Percentiles rank a stretch among this genome's conserved stretches.
Evolutionary conservation across 1,284 basidiomycete species (phyloP).

Genomic region (Chalciporus sp.): DNA sequence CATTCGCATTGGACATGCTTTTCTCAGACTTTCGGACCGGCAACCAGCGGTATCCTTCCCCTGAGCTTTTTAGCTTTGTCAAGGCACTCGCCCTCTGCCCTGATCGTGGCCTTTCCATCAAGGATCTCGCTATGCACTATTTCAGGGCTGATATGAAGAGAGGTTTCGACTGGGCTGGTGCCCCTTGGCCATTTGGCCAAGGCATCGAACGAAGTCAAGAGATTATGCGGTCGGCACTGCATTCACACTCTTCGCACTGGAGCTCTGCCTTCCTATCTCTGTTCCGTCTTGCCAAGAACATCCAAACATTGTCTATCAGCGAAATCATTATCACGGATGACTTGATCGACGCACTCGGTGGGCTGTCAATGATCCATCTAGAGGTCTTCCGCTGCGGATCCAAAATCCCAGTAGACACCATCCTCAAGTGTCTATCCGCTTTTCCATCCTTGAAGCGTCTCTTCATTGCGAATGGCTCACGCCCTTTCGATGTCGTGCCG

Average conservation of each 20-base stretch:
- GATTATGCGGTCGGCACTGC: too few species aligned
- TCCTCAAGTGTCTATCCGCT: background rate
- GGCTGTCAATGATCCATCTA: background rate
- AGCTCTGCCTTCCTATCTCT: background rate
- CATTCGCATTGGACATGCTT: background rate
- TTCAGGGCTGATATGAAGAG: background rate
- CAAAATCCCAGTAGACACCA: background rate
- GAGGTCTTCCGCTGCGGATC: too few species aligned
- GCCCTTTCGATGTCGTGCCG: too few species aligned
- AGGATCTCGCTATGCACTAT: background rate
- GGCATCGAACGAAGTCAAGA: too few species aligned
- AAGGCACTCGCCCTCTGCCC: background rate
- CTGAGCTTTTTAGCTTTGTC: background rate
- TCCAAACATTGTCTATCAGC: background rate
- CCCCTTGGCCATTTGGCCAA: too few species aligned
- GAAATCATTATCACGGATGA: too few species aligned
- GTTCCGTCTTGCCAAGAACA: background rate
- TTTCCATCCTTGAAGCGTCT: too few species aligned
- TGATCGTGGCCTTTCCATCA: conserved; percentile 1
- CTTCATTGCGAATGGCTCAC: too few species aligned
- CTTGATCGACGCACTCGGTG: background rate
- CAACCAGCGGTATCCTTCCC: background rate
- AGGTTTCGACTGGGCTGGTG: too few species aligned
- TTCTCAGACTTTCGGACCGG: background rate
- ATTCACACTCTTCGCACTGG: background rate